These are phyloP conservation scores for Malassezia japonica DNA, from an alignment of 1,284 basidiomycete genomes.

Conservation along the genomic window DNA sequence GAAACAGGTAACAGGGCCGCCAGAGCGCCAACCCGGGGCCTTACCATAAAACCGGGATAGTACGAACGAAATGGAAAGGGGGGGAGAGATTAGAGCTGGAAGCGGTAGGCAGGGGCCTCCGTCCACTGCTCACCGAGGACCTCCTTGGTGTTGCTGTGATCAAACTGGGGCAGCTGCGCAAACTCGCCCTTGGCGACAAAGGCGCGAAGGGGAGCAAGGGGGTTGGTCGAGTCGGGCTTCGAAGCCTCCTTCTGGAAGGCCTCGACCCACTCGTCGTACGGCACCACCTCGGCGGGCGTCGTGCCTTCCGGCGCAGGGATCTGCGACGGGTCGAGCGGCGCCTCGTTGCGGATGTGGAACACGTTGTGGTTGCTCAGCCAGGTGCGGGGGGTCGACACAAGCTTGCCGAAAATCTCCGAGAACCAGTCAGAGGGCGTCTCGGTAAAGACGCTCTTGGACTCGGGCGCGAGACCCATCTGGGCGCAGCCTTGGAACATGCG, in stretches of 20 bases:
- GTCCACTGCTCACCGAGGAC: conserved; percentile 9
- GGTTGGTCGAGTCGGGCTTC: conserved; percentile 15
- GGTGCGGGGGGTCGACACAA: conserved; percentile 10
- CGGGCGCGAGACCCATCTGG: conserved; percentile 12
- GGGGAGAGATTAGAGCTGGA: conserved; percentile 4
- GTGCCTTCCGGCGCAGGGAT: background rate
- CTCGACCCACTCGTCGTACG: conserved; percentile 16
- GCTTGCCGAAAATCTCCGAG: conserved; percentile 16
- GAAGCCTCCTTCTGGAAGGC: conserved; percentile 11
- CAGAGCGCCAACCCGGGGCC: conserved; percentile 5
- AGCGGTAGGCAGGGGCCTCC: conserved; percentile 11
- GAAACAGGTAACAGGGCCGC: background rate
- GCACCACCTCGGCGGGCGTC: background rate
- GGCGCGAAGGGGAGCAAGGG: conserved; percentile 10
- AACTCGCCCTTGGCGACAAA: conserved; percentile 16
- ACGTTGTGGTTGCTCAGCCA: conserved; percentile 7
- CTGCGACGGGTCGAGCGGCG: background rate
- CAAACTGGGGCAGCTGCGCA: conserved; percentile 17
- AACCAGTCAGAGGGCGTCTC: conserved; percentile 19
- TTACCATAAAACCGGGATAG: background rate
- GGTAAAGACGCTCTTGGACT: conserved; percentile 1
- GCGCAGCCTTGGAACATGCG: conserved; percentile 10
- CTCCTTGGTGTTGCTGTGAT: conserved; percentile 8
- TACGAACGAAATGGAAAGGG: no score
- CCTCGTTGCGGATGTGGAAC: conserved; percentile 17